Conservation (phyloP, 768 basidiomycete species). For the Phanerodontia chrysosporium region DNA sequence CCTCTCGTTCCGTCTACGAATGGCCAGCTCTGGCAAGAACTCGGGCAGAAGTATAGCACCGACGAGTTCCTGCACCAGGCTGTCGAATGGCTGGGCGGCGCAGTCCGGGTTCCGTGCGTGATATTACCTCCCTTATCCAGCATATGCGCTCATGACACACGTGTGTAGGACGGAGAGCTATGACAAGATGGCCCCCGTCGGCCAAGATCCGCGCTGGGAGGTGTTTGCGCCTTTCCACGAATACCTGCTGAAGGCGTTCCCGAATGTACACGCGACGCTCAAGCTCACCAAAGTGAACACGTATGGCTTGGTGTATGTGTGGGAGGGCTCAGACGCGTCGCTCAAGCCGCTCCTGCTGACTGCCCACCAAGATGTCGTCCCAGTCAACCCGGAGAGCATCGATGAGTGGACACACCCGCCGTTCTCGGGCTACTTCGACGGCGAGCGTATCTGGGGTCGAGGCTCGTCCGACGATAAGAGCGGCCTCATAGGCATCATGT, state of each 20-base stretch:
- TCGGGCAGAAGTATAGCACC: slow-evolving; percentile 29
- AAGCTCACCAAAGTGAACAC: slow-evolving; percentile 55
- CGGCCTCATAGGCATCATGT: slow-evolving; percentile 29
- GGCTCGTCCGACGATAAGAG: slow-evolving; percentile 34
- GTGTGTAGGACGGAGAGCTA: slow-evolving; percentile 44
- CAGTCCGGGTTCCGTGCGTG: slow-evolving; percentile 34
- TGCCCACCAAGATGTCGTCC: slow-evolving; percentile 56
- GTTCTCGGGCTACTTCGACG: slow-evolving; percentile 44
- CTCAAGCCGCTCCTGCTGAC: slow-evolving; percentile 53
- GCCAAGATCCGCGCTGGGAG: slow-evolving; percentile 43
- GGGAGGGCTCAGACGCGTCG: slow-evolving; percentile 45
- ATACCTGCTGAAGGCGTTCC: slow-evolving; percentile 49
- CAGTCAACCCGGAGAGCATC: slow-evolving; percentile 41
- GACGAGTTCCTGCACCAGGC: slow-evolving; percentile 30
- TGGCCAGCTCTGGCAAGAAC: slow-evolving; percentile 27
- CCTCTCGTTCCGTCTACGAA: slow-evolving; percentile 32
- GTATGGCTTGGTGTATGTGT: slow-evolving; percentile 57
- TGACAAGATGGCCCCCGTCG: slow-evolving; percentile 45
- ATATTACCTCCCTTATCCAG: not conserved
- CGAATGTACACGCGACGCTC: slow-evolving; percentile 52
- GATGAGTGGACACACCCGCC: slow-evolving; percentile 46
- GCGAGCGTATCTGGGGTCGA: slow-evolving; percentile 30
- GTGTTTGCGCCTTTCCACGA: slow-evolving; percentile 34
- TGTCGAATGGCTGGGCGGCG: slow-evolving; percentile 21
- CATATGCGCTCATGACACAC: not conserved